Conservation (phyloP, 177 flowering plant species). For the Tripterygium wilfordii region DNA sequence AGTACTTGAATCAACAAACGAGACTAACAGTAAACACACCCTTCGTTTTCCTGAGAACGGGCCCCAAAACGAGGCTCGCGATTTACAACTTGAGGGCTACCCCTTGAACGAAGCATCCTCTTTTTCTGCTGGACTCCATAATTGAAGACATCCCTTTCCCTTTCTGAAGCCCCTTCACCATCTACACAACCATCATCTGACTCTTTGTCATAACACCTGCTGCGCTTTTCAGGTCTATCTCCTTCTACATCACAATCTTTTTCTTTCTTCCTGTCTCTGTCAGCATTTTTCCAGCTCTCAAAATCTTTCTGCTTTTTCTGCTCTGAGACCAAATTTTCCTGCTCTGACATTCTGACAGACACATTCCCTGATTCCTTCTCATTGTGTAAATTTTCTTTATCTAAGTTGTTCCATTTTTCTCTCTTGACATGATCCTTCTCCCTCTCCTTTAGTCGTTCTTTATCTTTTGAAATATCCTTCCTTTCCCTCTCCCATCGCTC, state of each 20-base stretch:
- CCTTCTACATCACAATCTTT: constrained; percentile 64
- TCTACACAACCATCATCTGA: constrained; percentile 72
- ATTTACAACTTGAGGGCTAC: constrained; percentile 61
- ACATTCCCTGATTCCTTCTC: constrained; percentile 54
- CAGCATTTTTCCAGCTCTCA: constrained; percentile 54
- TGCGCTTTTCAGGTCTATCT: constrained; percentile 63
- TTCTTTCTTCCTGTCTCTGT: constrained; percentile 62
- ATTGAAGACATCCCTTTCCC: constrained; percentile 65
- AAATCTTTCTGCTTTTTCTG: constrained; percentile 57
- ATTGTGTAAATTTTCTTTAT: constrained; percentile 40
- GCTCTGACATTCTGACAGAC: constrained; percentile 41
- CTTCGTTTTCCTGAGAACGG: constrained; percentile 67
- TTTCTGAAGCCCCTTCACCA: constrained; percentile 58
- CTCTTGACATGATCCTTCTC: constrained; percentile 63
- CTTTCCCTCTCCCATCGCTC: constrained; percentile 80
- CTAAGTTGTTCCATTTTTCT: constrained; percentile 49
- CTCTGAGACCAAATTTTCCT: constrained; percentile 43
- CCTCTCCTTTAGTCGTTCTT: constrained; percentile 55
- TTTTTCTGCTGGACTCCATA: constrained; percentile 80
- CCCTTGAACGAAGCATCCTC: constrained; percentile 87
- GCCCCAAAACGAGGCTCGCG: constrained; percentile 67
- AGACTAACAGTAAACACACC: constrained; percentile 32
- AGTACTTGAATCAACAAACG: constrained; percentile 6
- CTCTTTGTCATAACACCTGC: constrained; percentile 55
- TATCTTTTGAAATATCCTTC: constrained; percentile 60